phyloP scores from a whole-genome alignment of 495 filamentous ascomycete genomes.

The Rhypophila decipiens region DNA sequence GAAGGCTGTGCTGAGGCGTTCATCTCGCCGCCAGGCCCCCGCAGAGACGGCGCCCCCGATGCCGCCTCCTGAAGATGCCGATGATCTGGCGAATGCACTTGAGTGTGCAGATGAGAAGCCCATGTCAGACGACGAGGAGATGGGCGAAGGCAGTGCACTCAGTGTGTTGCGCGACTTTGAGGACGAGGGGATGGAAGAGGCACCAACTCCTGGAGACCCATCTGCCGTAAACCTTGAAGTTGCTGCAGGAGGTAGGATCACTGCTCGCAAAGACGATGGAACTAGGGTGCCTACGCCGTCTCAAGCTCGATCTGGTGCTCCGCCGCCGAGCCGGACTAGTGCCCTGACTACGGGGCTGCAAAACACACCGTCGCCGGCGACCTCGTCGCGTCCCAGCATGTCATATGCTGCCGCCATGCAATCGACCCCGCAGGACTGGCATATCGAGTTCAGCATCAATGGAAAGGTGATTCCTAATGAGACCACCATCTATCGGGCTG shows the following conservation, averaged over 20 bases:
- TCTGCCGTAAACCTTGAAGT: constrained; percentile 91
- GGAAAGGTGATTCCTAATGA: constrained; percentile 79
- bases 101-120: constrained; percentile 95
- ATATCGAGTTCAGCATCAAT: constrained; percentile 91
- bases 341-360: constrained; percentile 45
- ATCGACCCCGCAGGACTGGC: constrained; percentile 84
- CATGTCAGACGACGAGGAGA: constrained; percentile 70
- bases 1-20: constrained; percentile 48
- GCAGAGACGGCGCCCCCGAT: constrained; percentile 39
- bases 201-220: constrained; percentile 68
- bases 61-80: constrained; percentile 49
- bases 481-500: constrained; percentile 92
- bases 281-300: constrained; percentile 84
- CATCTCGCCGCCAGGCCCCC: constrained; percentile 46
- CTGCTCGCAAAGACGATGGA: constrained; percentile 94
- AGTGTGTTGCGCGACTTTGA: constrained; percentile 86
- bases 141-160: constrained; percentile 60
- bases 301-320: constrained; percentile 42
- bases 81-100: constrained; percentile 56
- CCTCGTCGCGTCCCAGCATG: constrained; percentile 47
- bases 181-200: constrained; percentile 82
- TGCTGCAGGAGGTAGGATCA: constrained; percentile 83
- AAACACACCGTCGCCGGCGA: constrained; percentile 42
- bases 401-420: constrained; percentile 84
- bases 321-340: constrained; percentile 33